phyloP scores from a whole-genome alignment of 495 filamentous ascomycete species.

The Penicillium ochrochloron region DNA sequence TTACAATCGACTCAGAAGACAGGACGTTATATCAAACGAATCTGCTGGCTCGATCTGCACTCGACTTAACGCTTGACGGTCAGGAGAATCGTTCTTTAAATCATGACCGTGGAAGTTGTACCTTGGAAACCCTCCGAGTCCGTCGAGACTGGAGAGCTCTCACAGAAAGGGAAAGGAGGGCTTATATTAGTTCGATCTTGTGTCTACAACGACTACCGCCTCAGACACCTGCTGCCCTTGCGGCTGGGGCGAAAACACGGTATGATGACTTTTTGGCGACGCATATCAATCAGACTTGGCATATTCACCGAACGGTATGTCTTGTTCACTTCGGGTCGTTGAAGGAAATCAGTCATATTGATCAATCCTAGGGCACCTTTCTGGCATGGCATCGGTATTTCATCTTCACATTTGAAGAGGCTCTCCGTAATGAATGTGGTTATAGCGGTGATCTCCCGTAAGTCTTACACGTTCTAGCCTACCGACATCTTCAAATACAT shows the following conservation, averaged over 20 bases:
- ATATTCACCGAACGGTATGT: constrained; percentile 63
- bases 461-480: background rate
- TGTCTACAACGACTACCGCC: constrained; percentile 62
- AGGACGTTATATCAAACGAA: background rate
- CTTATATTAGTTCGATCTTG: constrained; percentile 66
- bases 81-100: background rate
- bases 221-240: constrained; percentile 43
- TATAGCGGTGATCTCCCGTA: constrained; percentile 58
- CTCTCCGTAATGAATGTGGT: constrained; percentile 71
- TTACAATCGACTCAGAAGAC: background rate
- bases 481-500: background rate
- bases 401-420: constrained; percentile 65
- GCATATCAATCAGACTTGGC: constrained; percentile 66
- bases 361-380: constrained; percentile 56
- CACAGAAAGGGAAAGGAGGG: constrained; percentile 49
- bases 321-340: background rate
- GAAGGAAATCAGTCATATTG: background rate
- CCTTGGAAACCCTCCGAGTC: constrained; percentile 40
- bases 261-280: constrained; percentile 74
- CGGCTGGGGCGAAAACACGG: constrained; percentile 56
- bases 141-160: constrained; percentile 54
- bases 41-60: constrained; percentile 6
- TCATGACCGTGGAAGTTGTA: constrained; percentile 3
- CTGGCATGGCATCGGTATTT: constrained; percentile 75
- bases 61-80: background rate